Evolutionary conservation across 805 yeast genomes (phyloP).

Genomic region (Wickerhamomyces bovis): DNA sequence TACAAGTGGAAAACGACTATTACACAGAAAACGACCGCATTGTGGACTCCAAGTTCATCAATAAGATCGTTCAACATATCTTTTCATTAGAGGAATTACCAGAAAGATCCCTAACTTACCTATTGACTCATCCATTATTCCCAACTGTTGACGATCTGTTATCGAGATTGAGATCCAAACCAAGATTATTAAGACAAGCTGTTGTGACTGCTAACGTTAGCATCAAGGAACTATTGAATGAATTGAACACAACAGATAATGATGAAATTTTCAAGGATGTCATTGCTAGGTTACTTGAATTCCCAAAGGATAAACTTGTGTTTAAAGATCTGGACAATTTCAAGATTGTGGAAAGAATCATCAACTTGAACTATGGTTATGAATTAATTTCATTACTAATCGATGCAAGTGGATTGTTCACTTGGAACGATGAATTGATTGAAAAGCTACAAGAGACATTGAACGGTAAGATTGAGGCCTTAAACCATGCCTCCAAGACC

Average conservation of each 20-base stretch:
- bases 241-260: slow-evolving; percentile 49
- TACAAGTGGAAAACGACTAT: slow-evolving; percentile 37
- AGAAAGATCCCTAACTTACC: slow-evolving; percentile 57
- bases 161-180: slow-evolving; percentile 42
- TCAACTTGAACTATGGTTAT: slow-evolving; percentile 46
- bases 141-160: slow-evolving; percentile 63
- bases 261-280: slow-evolving; percentile 65
- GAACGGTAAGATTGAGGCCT: slow-evolving; percentile 39
- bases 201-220: slow-evolving; percentile 70
- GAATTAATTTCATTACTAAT: slow-evolving; percentile 57
- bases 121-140: slow-evolving; percentile 83
- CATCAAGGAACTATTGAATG: slow-evolving; percentile 54
- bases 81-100: slow-evolving; percentile 24
- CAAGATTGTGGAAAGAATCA: slow-evolving; percentile 39
- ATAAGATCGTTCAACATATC: slow-evolving; percentile 37
- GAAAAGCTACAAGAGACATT: slow-evolving; percentile 39
- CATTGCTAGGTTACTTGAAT: slow-evolving; percentile 55
- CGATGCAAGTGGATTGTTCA: slow-evolving; percentile 69
- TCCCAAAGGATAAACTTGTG: slow-evolving; percentile 38
- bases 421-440: slow-evolving; percentile 50
- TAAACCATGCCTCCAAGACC: slow-evolving; percentile 33
- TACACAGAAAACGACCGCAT: slow-evolving; percentile 63
- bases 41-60: slow-evolving; percentile 53
- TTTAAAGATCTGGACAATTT: slow-evolving; percentile 27
- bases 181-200: slow-evolving; percentile 74